Percentiles rank a stretch among this genome's conserved stretches.
Conservation (phyloP, 768 basidiomycete genomes). For the Fistulinella prunicolor region DNA sequence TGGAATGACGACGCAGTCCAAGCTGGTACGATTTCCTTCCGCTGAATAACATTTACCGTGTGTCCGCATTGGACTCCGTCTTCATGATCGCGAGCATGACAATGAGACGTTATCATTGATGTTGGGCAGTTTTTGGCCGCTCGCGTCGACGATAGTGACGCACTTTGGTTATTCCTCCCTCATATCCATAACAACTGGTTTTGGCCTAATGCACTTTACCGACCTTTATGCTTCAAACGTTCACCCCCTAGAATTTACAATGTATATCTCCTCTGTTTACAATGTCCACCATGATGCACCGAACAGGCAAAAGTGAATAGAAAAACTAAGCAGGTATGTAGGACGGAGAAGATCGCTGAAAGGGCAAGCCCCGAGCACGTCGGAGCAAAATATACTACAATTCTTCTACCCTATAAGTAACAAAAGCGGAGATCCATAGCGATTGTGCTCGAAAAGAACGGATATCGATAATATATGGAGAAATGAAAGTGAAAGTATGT, state of each 20-base stretch:
- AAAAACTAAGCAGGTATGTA: conserved; percentile 23
- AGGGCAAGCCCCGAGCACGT: not conserved
- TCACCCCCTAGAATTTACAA: conserved; percentile 15
- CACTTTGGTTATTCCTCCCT: no score
- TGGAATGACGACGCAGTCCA: conserved; percentile 1
- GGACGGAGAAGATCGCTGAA: conserved; percentile 9
- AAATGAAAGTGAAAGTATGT: no score
- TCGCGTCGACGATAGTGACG: not conserved
- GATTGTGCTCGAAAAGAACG: conserved; percentile 1
- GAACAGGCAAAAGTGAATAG: conserved; percentile 12
- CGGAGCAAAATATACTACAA: not conserved
- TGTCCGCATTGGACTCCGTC: conserved; percentile 7
- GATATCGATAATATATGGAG: not conserved
- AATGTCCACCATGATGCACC: conserved; percentile 10
- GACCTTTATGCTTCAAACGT: not conserved
- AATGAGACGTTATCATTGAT: not conserved
- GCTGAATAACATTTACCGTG: conserved; percentile 33
- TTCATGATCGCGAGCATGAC: not conserved
- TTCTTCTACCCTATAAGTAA: conserved; percentile 6
- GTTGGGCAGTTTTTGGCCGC: not conserved
- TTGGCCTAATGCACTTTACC: no score
- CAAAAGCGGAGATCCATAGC: conserved; percentile 9
- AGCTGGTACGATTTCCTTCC: conserved; percentile 34
- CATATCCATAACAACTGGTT: no score
- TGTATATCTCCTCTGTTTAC: conserved; percentile 10